Evolutionary conservation across 768 basidiomycete genomes (phyloP).

Genomic region (Filobasidium floriforme): DNA sequence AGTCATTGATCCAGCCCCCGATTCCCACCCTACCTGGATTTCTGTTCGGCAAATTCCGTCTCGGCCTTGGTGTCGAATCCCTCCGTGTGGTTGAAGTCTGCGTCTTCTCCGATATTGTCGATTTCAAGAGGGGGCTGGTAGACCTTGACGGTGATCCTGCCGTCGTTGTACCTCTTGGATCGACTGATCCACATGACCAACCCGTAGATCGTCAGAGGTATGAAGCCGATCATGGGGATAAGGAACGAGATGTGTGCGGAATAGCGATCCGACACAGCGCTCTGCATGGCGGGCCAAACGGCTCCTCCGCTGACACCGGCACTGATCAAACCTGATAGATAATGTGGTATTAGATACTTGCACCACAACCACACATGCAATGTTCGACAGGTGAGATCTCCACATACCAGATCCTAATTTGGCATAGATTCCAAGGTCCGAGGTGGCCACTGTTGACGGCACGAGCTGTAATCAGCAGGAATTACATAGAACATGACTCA

Average conservation of each 20-base stretch:
- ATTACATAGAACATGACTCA: no score
- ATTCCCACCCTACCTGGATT: no score
- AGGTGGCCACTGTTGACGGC: conserved; percentile 20
- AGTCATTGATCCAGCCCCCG: no score
- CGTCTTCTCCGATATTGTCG: not conserved
- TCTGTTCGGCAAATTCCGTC: no score
- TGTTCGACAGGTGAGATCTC: no score
- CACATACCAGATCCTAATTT: conserved; percentile 28
- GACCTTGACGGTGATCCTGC: conserved; percentile 19
- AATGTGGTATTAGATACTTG: no score
- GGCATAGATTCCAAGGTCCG: conserved; percentile 24
- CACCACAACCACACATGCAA: no score
- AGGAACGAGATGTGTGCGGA: conserved; percentile 22
- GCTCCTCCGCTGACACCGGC: conserved; percentile 27
- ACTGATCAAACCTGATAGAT: not conserved
- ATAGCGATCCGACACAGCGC: conserved; percentile 20
- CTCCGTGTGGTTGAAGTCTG: not conserved
- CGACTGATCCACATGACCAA: conserved; percentile 26
- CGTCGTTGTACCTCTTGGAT: conserved; percentile 19
- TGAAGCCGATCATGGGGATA: conserved; percentile 25
- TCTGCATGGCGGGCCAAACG: conserved; percentile 22
- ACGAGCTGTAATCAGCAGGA: not conserved
- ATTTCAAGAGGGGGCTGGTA: not conserved
- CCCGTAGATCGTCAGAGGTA: conserved; percentile 24
- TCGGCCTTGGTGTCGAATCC: not conserved